These are phyloP conservation scores for Vigna nakashimae DNA, from an alignment of 306 rosid species.

Conservation along the genomic window DNA sequence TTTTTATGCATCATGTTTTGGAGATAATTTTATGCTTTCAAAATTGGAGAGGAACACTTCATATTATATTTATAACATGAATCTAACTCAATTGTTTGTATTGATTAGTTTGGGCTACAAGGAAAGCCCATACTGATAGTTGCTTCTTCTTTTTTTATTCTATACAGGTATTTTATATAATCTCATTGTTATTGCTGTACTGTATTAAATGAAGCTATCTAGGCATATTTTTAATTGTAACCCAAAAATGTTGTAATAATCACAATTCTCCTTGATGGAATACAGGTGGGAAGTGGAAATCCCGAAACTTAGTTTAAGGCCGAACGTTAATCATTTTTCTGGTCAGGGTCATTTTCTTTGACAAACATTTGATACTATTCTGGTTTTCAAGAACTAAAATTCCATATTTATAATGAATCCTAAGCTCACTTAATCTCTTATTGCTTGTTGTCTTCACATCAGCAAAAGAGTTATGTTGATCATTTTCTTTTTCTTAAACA, in stretches of 20 bases:
- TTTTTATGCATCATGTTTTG: neutral
- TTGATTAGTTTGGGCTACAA: neutral
- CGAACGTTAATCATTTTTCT: neutral
- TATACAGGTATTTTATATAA: neutral
- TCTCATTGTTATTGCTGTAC: neutral
- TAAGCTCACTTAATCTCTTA: no score
- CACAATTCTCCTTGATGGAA: neutral
- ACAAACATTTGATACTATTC: neutral
- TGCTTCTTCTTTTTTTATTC: neutral
- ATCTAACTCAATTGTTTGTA: neutral
- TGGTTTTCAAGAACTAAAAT: neutral
- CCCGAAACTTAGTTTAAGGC: neutral
- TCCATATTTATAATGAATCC: neutral
- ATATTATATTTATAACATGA: neutral
- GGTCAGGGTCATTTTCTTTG: neutral
- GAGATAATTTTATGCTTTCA: constrained; percentile 12
- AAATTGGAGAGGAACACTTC: neutral
- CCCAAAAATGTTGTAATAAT: neutral
- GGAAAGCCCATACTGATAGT: neutral
- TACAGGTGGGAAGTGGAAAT: neutral
- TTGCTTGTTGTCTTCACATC: neutral
- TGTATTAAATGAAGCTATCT: neutral
- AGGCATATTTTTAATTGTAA: neutral
- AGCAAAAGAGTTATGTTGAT: neutral
- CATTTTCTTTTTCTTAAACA: constrained; percentile 1